A percentile compares a stretch with the other conserved stretches of the same genome.
Evolutionary conservation across 192 early-diverging fungal genomes (phyloP).

Genomic region (Backusella circina): DNA sequence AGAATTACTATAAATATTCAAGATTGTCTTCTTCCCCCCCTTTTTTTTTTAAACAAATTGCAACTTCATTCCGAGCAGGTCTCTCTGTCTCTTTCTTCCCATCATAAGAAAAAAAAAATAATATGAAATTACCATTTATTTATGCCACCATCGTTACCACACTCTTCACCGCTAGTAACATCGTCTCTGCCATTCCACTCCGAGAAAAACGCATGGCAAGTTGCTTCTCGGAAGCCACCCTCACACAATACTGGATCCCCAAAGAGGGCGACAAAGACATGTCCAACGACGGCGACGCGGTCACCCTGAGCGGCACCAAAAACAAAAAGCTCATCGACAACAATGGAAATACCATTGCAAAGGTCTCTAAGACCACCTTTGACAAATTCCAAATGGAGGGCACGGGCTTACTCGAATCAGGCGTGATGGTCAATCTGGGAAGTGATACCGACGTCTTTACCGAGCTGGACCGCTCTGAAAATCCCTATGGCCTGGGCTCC

Average conservation of each 20-base stretch:
- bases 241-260: slow-evolving; percentile 38
- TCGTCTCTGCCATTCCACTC: neutral
- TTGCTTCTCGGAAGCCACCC: neutral
- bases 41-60: too few species aligned
- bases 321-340: slow-evolving; percentile 2
- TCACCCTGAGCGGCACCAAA: slow-evolving; percentile 19
- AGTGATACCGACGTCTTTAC: neutral
- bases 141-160: neutral
- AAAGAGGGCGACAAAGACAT: slow-evolving; percentile 37
- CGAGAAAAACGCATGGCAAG: neutral
- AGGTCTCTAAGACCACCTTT: slow-evolving; percentile 26
- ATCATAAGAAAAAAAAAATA: neutral
- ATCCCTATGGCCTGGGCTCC: slow-evolving; percentile 24
- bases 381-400: slow-evolving; percentile 41
- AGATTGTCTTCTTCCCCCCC: neutral
- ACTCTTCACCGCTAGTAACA: neutral
- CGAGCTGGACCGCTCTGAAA: slow-evolving; percentile 17
- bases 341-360: slow-evolving; percentile 23
- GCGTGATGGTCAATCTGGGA: slow-evolving; percentile 28
- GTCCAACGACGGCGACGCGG: slow-evolving; percentile 28
- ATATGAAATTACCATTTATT: neutral
- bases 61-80: neutral
- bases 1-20: neutral
- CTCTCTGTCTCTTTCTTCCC: neutral
- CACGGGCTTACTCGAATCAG: slow-evolving; percentile 28